Conservation (phyloP, 2,329 filamentous ascomycete genomes). For the Xylariaceae sp. region DNA sequence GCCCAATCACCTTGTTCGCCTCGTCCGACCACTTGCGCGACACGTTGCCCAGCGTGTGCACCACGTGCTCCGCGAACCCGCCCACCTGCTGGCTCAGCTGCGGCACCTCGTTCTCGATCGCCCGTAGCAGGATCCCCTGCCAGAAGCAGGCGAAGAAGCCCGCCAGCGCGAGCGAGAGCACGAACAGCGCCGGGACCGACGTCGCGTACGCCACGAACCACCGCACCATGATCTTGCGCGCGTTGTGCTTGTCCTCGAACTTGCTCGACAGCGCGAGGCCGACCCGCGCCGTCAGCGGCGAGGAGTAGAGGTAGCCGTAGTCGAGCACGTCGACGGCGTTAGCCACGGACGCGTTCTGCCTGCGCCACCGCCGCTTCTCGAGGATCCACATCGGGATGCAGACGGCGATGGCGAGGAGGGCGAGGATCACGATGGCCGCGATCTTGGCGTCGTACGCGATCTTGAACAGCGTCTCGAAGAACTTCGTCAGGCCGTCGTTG, state of each 20-base stretch:
- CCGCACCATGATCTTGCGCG: constrained; percentile 63
- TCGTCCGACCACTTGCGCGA: constrained; percentile 71
- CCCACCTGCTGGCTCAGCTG: constrained; percentile 69
- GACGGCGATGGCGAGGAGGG: constrained; percentile 63
- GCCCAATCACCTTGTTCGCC: constrained; percentile 66
- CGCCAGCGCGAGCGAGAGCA: constrained; percentile 75
- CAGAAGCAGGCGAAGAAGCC: constrained; percentile 78
- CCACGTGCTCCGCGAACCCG: constrained; percentile 72
- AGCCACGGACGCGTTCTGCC: constrained; percentile 63
- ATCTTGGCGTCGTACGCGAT: constrained; percentile 65
- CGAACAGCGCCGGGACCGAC: constrained; percentile 75
- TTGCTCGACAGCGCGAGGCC: constrained; percentile 66
- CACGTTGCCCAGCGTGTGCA: constrained; percentile 64
- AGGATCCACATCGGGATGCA: constrained; percentile 75
- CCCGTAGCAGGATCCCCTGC: constrained; percentile 70
- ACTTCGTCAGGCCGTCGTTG: constrained; percentile 73
- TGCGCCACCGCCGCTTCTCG: constrained; percentile 72
- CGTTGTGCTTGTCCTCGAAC: constrained; percentile 46
- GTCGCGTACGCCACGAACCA: constrained; percentile 89
- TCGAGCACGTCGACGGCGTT: constrained; percentile 76
- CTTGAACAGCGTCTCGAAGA: constrained; percentile 69
- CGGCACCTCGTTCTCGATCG: constrained; percentile 70
- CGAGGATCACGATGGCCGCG: constrained; percentile 70
- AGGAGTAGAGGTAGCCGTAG: constrained; percentile 78
- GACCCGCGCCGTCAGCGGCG: constrained; percentile 66